A percentile compares a stretch with the other conserved stretches of the same genome.
Conservation (phyloP, 805 yeast species). For the Zygosaccharomyces bisporus region DNA sequence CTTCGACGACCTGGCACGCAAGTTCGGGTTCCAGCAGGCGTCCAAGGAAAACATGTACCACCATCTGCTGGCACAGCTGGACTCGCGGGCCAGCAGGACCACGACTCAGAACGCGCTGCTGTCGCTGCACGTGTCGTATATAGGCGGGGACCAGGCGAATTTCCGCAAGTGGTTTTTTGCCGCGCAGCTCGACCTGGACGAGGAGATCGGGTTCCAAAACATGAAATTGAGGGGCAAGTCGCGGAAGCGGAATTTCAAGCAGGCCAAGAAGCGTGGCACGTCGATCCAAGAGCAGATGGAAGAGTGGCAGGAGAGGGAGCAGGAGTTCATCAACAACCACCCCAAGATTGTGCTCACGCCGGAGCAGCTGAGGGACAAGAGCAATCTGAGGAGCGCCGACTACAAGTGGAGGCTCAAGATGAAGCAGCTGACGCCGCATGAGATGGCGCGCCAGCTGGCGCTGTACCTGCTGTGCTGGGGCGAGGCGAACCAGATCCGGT, state of each 20-base stretch:
- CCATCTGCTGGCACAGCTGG: slow-evolving; percentile 73
- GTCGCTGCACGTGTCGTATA: slow-evolving; percentile 82
- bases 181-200: slow-evolving; percentile 74
- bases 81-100: slow-evolving; percentile 82
- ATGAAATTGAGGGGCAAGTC: slow-evolving; percentile 51
- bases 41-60: slow-evolving; percentile 77
- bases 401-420: slow-evolving; percentile 71
- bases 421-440: slow-evolving; percentile 49
- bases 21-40: slow-evolving; percentile 83
- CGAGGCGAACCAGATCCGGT: slow-evolving; percentile 80
- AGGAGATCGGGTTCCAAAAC: slow-evolving; percentile 54
- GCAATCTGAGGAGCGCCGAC: slow-evolving; percentile 69
- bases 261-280: slow-evolving; percentile 41
- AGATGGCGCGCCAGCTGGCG: slow-evolving; percentile 64
- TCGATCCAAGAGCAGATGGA: slow-evolving; percentile 35
- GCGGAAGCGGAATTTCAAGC: slow-evolving; percentile 40
- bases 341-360: slow-evolving; percentile 57
- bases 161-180: slow-evolving; percentile 91
- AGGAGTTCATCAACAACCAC: slow-evolving; percentile 45
- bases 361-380: slow-evolving; percentile 65
- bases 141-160: slow-evolving; percentile 86
- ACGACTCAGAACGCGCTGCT: slow-evolving; percentile 65
- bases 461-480: slow-evolving; percentile 82
- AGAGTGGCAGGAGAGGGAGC: slow-evolving; percentile 46
- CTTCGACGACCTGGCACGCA: slow-evolving; percentile 52